A percentile compares a stretch with the other conserved stretches of the same genome.
Evolutionary conservation across 768 basidiomycete species (phyloP).

Genomic region (Pisolithus marmoratus): DNA sequence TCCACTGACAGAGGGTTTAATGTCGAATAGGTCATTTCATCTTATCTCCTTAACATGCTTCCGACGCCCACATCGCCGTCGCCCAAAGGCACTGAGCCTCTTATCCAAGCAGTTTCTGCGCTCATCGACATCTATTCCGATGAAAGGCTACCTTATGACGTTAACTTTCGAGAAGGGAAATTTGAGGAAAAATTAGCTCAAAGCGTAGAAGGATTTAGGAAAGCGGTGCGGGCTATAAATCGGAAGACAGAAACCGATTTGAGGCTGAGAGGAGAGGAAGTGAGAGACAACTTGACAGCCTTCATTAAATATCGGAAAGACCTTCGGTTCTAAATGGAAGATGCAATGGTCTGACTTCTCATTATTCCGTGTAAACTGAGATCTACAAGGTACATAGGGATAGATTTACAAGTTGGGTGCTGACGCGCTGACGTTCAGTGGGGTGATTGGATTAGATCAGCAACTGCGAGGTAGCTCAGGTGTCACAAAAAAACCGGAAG

Average conservation of each 20-base stretch:
- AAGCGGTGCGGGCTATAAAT: slow-evolving; percentile 60
- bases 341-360: slow-evolving; percentile 17
- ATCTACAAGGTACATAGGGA: slow-evolving; percentile 19
- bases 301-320: slow-evolving; percentile 70
- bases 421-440: too few relatives aligned
- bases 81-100: slow-evolving; percentile 53
- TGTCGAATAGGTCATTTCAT: slow-evolving; percentile 47
- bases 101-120: slow-evolving; percentile 74
- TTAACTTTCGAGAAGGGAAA: slow-evolving; percentile 64
- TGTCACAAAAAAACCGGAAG: too few relatives aligned
- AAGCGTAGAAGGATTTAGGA: slow-evolving; percentile 59
- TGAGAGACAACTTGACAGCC: slow-evolving; percentile 67
- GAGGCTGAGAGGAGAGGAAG: slow-evolving; percentile 64
- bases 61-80: slow-evolving; percentile 38
- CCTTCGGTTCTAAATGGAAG: slow-evolving; percentile 32
- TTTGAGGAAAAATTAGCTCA: slow-evolving; percentile 51
- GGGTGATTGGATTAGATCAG: too few relatives aligned
- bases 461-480: too few relatives aligned
- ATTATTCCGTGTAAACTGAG: slow-evolving; percentile 9
- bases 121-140: slow-evolving; percentile 93
- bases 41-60: slow-evolving; percentile 61
- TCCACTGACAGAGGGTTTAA: background rate
- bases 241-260: slow-evolving; percentile 60
- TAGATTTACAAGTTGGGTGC: too few relatives aligned
- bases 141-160: slow-evolving; percentile 72